Evolutionary conservation across 257 asterid genomes (phyloP), one percentile per base, ranked within the genome.

Genomic region (Ophiorrhiza pumila): DNA sequence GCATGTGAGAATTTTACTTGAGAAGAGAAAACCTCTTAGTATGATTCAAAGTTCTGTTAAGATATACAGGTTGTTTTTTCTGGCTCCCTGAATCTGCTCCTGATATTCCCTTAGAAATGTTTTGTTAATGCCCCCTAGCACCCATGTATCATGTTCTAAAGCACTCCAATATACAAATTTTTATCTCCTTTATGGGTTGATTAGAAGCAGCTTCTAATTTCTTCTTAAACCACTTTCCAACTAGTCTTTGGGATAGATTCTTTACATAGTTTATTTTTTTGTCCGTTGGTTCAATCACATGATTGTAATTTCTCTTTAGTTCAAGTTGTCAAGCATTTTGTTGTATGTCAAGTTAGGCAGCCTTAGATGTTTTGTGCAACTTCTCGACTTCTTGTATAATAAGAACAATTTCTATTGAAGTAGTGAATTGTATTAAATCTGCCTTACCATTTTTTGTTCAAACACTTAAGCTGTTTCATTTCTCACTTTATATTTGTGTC

Each of bases 21-120:
- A 46, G 1, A 46, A 15, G 18, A 9, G 18, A 9, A 13, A 12
- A 12, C 20, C 52, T 13, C 9, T 46, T 46, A 13, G n/a, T n/a
- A n/a, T n/a, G n/a, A n/a, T 15, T 46, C 52, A 3, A 46, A 46
- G 18, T 13, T 20, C 52, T 15, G 4, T 37, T 3, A 37, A 37
- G 42, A 37, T 37, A 3, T 6, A 37, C 7, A 37, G 7, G 42
- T 37, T 37, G 23, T 61, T 7, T 62, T 17, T 17, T 37, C 29
- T 37, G 47, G 32, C n/a, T 58, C 62, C 29, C 27, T 0, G 34
- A 70, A 55, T 27, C 53, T 55, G 41, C 55, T 55, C 18, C 22
- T 65, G n/a, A n/a, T 68, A 15, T 25, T n/a, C 64, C n/a, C n/a
- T n/a, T n/a, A n/a, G n/a, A 58, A 58, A 31, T 58, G 18, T 58